Conservation (phyloP, 495 filamentous ascomycete species). For the Aspergillus ellipticus region DNA sequence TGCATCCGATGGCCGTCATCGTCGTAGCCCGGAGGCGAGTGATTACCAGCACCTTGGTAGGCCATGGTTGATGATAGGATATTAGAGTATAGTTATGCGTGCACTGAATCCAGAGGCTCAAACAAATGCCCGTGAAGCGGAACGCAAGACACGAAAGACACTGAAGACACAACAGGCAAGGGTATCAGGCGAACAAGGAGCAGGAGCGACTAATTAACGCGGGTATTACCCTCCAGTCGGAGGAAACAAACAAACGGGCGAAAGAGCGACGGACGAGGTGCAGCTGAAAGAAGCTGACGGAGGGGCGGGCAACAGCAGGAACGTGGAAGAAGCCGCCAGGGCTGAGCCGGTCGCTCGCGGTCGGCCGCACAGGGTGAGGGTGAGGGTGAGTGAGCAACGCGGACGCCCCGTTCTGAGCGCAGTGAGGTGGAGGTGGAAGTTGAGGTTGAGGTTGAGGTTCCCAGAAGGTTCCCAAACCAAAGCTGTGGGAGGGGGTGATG, state of each 20-base stretch:
- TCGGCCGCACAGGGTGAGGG: conserved; percentile 9
- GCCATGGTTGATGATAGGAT: conserved; percentile 42
- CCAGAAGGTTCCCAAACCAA: conserved; percentile 2
- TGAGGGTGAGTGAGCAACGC: conserved; percentile 4
- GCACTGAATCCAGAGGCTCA: conserved; percentile 12
- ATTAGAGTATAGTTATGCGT: conserved; percentile 10
- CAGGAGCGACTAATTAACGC: conserved; percentile 10
- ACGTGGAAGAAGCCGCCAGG: conserved; percentile 37
- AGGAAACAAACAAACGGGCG: conserved; percentile 12
- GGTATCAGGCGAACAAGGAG: conserved; percentile 28
- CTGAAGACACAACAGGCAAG: conserved; percentile 1
- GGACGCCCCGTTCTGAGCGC: neutral
- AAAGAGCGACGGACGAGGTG: conserved; percentile 2
- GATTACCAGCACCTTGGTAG: conserved; percentile 43
- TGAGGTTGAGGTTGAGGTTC: too few species aligned
- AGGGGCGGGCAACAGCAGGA: conserved; percentile 22
- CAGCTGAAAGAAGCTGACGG: conserved; percentile 11
- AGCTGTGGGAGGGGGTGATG: neutral
- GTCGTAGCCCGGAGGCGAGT: conserved; percentile 32
- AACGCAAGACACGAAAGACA: conserved; percentile 18
- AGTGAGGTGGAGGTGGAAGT: neutral
- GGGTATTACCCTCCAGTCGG: neutral
- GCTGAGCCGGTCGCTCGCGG: conserved; percentile 24
- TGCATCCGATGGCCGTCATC: conserved; percentile 62
- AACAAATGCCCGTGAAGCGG: conserved; percentile 5